Base-by-base conservation (phyloP, 2,329 filamentous ascomycete genomes). In the Thielaviopsis cerberus region DNA sequence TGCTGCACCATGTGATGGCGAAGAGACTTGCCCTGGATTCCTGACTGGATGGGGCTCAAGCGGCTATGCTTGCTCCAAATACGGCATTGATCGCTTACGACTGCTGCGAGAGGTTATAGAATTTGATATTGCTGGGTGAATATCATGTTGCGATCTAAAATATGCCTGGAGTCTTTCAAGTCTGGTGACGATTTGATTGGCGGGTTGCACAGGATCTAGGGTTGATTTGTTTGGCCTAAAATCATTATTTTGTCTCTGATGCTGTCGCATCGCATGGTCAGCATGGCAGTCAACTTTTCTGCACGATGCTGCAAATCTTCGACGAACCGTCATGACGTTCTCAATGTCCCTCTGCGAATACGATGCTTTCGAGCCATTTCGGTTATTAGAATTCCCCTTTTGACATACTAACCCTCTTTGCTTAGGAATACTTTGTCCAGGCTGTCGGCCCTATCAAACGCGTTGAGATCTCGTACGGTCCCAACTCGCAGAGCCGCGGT, bases 371-470 rank as follows among this genome's bases (percentile, higher is more conserved):
- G 59, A 60, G 27, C 27, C 13, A 53, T 50, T 7, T 25, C 24
- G 50, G 50, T 22, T 60, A 54, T 27, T 17, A 25, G 26, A 26
- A 45, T 37, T 27, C 88, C 45, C 53, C 51, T 58, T 58, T 27
- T 56, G 83, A 72, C 74, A 70, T 67, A 68, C 72, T 75, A 76
- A 61, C 52, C 20, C 71, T 71, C 72, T 71, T 72, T 72, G 74
- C 51, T 72, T 88, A 98, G 92, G 92, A 98, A 75, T 98, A 97
- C 73, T 97, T 98, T 72, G 74, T 78, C 68, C 85, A 88, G 68
- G 85, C 87, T 66, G 82, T 95, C 70, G 91, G 90, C 65, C 81
- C 86, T 63, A 87, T 97, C 73, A 96, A 94, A 79, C 85, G 80
- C 72, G 88, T 94, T 63, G 83, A 92, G 65, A 77, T 98, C 66